Evolutionary conservation across 768 basidiomycete species (phyloP), one percentile per base, ranked within the genome.

Genomic region (Lactarius sanguifluus): DNA sequence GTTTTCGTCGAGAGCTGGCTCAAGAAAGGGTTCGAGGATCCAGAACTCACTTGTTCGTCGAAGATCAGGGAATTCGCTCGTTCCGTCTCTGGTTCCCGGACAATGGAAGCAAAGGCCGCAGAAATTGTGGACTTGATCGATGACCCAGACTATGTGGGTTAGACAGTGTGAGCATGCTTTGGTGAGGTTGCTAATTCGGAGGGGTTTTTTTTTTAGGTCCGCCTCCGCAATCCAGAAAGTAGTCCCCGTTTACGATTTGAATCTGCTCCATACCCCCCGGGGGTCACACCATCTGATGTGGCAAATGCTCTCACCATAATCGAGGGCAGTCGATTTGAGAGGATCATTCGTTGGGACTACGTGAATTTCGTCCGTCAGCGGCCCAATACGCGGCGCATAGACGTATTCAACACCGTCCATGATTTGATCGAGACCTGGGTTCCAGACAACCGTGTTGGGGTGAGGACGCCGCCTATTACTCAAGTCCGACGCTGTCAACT

Each of bases 1-100:
- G 56, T 59, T 10, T 59, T 67, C 7, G 64, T 67, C 41, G 62
- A 59, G 62, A 40, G 58, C 23, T 67, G 66, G 66, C 62, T 67
- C 15, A 50, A 47, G 43, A 64, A 64, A 50, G 66, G 66, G 23
- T 67, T 67, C 23, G 58, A 47, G 25, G 66, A 67, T 25, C 50
- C 32, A 64, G 36, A 64, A 1, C 62, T 56, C n/a, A 50, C 6
- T 12, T 67, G 57, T 56, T 60, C 62, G 2, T 30, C 28, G 3
- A 59, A 23, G 20, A 67, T 67, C 41, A 56, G 41, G 50, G 58
- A 60, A 32, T 59, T 67, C 12, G 34, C 20, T 18, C 32, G 25
- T 38, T 12, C 52, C 6, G 36, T 67, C 47, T 15, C 34, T 23
- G 58, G 52, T 40, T 66, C 61, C 32, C 20, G 45, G 18, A 60